phyloP scores from a whole-genome alignment of 2,329 filamentous ascomycete genomes.

The Aspergillus oerlinghausenensis region DNA sequence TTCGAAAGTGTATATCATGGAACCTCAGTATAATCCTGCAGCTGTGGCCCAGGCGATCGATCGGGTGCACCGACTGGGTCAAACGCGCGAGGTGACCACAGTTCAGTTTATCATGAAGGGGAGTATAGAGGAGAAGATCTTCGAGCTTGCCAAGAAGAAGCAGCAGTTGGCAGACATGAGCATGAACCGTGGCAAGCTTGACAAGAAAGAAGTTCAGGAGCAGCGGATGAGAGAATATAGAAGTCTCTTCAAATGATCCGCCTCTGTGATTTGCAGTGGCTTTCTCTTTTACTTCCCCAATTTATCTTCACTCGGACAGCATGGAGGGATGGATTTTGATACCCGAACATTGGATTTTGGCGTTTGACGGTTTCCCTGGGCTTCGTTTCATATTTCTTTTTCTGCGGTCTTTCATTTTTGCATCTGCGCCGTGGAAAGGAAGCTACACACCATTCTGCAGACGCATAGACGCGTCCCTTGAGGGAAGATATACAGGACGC shows the following conservation, averaged over 20 bases:
- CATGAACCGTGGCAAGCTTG: slow-evolving; percentile 63
- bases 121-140: slow-evolving; percentile 93
- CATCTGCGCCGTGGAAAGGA: not conserved
- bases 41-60: slow-evolving; percentile 93
- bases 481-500: not conserved
- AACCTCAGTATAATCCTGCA: slow-evolving; percentile 94
- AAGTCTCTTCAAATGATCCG: slow-evolving; percentile 49
- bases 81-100: slow-evolving; percentile 82
- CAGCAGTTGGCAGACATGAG: slow-evolving; percentile 82
- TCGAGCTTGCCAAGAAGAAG: slow-evolving; percentile 87
- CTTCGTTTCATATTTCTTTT: slow-evolving; percentile 4
- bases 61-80: slow-evolving; percentile 84
- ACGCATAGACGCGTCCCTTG: not conserved
- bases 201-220: slow-evolving; percentile 59
- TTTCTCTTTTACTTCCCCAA: not conserved
- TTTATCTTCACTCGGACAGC: not conserved
- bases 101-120: slow-evolving; percentile 83
- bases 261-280: slow-evolving; percentile 4
- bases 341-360: not conserved
- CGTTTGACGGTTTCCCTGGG: not conserved
- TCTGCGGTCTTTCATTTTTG: not conserved
- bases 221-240: slow-evolving; percentile 59
- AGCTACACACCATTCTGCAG: not conserved
- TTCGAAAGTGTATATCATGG: slow-evolving; percentile 91
- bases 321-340: not conserved